Evolutionary conservation across 2,329 filamentous ascomycete species (phyloP), one percentile per base, ranked within the genome.

Genomic region (Calonectria henricotiae): DNA sequence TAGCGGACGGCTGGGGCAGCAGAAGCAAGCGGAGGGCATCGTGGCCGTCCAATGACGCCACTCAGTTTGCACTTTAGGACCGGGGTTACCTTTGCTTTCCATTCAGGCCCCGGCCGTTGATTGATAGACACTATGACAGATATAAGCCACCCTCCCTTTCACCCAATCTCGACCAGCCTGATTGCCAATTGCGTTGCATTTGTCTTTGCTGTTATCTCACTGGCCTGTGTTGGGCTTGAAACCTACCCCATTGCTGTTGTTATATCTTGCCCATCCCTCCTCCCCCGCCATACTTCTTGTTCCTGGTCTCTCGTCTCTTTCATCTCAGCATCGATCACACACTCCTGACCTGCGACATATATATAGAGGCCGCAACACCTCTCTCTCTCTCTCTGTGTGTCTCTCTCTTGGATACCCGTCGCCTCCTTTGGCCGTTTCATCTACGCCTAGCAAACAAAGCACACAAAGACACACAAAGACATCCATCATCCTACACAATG

Each of bases 401-500:
- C 20, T 20, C 20, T 20, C 20, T 20, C 20, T 20, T 20, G 20
- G 15, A 35, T 17, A 32, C 6, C 23, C 49, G 11, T 39, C 37
- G 43, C 35, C 63, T 47, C 54, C 46, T 51, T 35, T 58, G 27
- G 23, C 30, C 20, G 20, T 6, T 15, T 3, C 20, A 32, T 35
- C 3, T 6, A 32, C 9, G 3, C 30, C 27, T 25, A 39, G 32
- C 12, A 15, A 15, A 25, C 25, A 5, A n/a, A 41, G 6, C 12
- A 30, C 30, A 20, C 23, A 35, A 27, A 30, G n/a, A 54, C 43
- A 32, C 46, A 44, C 39, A 27, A 27, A 44, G 27, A 62, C 35
- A 41, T 20, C 20, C 32, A 49, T 17, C 65, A 67, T 54, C 68
- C 43, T 63, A 67, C 47, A 77, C 68, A 75, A 78, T 78, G 76